phyloP scores from a whole-genome alignment of 768 basidiomycete genomes.

The Xanthoconium stramineum region DNA sequence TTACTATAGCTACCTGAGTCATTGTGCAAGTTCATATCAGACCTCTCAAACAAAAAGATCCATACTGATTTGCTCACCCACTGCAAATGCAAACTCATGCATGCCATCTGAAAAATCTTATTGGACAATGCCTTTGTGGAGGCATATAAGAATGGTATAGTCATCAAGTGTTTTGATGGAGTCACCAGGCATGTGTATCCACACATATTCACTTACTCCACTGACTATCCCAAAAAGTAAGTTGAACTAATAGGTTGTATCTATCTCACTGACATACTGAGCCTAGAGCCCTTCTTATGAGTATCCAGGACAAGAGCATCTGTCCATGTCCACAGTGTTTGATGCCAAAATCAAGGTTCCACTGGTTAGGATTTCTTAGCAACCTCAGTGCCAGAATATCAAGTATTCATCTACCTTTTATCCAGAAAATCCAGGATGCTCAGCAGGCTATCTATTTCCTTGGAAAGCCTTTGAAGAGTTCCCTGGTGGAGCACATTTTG shows the following conservation, averaged over 20 bases:
- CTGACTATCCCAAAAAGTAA: not conserved
- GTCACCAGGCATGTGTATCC: not conserved
- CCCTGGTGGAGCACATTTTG: not conserved
- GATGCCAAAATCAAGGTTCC: not conserved
- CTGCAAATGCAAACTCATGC: not conserved
- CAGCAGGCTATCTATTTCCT: not conserved
- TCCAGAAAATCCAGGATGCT: not conserved
- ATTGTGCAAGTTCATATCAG: not conserved
- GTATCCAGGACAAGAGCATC: not conserved
- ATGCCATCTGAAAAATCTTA: not conserved
- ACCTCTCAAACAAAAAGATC: not conserved
- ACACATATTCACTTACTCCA: not conserved
- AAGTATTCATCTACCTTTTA: not conserved
- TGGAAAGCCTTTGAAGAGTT: not conserved
- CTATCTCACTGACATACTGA: not conserved
- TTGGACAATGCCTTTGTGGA: not conserved
- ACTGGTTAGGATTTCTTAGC: not conserved
- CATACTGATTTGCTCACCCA: not conserved
- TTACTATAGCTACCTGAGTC: not conserved
- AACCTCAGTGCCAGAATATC: not conserved
- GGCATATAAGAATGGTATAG: not conserved
- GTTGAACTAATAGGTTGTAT: not conserved
- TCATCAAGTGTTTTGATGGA: not conserved
- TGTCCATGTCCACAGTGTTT: not conserved
- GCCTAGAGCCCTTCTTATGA: not conserved